A percentile compares a stretch with the other conserved stretches of the same genome.
These are phyloP conservation scores for Colletotrichum sansevieriae DNA, from an alignment of 2,329 filamentous ascomycete genomes.

Conservation along the genomic window DNA sequence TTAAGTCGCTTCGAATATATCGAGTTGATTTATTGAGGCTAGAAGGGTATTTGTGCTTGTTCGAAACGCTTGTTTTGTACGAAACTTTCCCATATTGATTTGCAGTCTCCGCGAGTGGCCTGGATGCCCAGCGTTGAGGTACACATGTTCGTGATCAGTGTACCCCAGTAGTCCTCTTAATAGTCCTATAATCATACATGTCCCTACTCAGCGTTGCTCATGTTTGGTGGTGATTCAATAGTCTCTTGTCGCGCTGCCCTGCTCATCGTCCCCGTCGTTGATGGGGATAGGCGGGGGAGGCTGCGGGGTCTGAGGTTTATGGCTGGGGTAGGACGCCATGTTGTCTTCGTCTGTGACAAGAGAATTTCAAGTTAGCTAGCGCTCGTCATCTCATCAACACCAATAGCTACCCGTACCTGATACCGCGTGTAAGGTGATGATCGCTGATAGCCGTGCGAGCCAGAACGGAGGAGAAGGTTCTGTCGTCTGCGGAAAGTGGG, in stretches of 20 bases:
- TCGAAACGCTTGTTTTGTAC: neutral
- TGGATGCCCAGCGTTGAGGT: neutral
- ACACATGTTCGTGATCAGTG: neutral
- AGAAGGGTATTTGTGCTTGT: neutral
- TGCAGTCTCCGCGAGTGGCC: neutral
- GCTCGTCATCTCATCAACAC: neutral
- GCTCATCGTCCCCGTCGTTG: constrained; percentile 40
- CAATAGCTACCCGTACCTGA: constrained; percentile 5
- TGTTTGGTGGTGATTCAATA: constrained; percentile 22
- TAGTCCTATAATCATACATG: neutral
- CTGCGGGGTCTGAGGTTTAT: constrained; percentile 43
- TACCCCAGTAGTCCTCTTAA: no score
- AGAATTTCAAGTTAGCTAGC: constrained; percentile 9
- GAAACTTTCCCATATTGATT: neutral
- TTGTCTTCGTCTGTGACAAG: neutral
- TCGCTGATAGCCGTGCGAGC: constrained; percentile 1
- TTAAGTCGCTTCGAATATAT: neutral
- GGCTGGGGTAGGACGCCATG: constrained; percentile 38
- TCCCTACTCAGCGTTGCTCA: neutral
- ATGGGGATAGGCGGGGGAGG: constrained; percentile 43
- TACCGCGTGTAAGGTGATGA: neutral
- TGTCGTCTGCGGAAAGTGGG: constrained; percentile 7
- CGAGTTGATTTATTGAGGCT: neutral
- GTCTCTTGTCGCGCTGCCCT: constrained; percentile 39
- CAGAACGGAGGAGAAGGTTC: constrained; percentile 3